Evolutionary conservation across 176 grass and related monocot genomes (phyloP), one percentile per base, ranked within the genome.

Genomic region (Elymus sibiricus): DNA sequence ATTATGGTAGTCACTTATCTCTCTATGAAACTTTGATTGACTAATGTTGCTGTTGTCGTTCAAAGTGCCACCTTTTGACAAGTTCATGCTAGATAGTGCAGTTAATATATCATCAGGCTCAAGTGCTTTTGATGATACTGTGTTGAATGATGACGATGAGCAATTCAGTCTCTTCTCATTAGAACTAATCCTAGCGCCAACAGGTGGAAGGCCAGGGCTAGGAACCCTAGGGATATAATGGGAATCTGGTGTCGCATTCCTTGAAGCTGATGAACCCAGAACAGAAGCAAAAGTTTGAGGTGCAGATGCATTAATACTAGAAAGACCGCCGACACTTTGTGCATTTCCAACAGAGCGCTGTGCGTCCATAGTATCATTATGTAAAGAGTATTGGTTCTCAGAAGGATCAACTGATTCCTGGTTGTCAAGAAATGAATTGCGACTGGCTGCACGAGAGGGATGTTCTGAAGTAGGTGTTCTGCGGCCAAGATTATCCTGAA

Each of bases 41-140:
- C 28, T 65, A 83, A 84, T 86, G 49, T 56, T 90, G 61, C 39
- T 91, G 67, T 77, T 77, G 81, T 67, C 70, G 25, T 86, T 85
- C 37, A 82, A 43, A 22, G 87, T 26, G 81, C 77, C 91, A 80
- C 44, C 65, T 74, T 75, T 91, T 59, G 95, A 92, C 69, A 98
- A 86, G 46, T 81, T 95, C 83, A 98, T 90, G 83, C 74, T 68
- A 70, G 95, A 98, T 71, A 98, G 85, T 82, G 93, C 91, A 91
- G 87, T 83, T 78, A 95, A 91, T 88, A 98, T 84, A 90, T 98
- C 87, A 93, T 90, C 95, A 65, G 93, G 47, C 69, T 93, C 95
- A 19, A 79, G 75, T 83, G 81, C 82, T 85, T 87, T 89, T 59
- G 93, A 93, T 46, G 91, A 81, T 70, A 74, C 64, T 46, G 62